Evolutionary conservation across 805 yeast genomes (phyloP), one percentile per base, ranked within the genome.

Genomic region (Saturnispora sekii): DNA sequence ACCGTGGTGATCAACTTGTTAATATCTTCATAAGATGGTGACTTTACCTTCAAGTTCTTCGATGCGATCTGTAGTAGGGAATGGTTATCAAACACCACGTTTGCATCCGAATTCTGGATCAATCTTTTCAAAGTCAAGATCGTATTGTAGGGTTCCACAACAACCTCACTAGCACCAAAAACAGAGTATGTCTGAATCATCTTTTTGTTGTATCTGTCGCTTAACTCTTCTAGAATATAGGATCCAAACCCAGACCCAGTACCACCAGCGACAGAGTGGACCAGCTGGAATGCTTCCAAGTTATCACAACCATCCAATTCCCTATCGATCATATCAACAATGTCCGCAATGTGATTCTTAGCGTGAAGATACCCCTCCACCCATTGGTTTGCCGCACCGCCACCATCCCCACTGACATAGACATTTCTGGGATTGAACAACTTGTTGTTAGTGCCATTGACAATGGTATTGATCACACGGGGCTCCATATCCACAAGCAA

Each of bases 381-480:
- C 97, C 97, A 93, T 51, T 87, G 87, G 62, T 93, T 93, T 15
- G 95, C 98, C 0, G 98, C 97, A 4, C 97, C 97, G 16, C 81
- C 74, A 4, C 96, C 96, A 14, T 78, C 78, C n/a, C 79, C 72
- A 26, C 90, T 77, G 18, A 84, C 67, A 64, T 84, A 89, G 5
- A 85, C 65, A 58, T 86, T 88, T 52, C 94, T 74, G 0, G 94
- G 87, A 57, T 89, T 84, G 66, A 86, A 85, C 67, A 93, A 70
- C 29, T 78, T 41, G 7, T 32, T 39, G 14, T 46, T 35, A 28
- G 34, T 26, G 37, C 35, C 47, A 10, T 42, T 39, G 16, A 43
- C 30, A 15, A 85, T 77, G 48, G 80, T 79, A 48, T 76, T 72
- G 30, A 93, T 75, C 2, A 89, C 96, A 12, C 90, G 74, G 0